phyloP scores from a whole-genome alignment of 305 asterid genomes.

The Fraxinus nigra region DNA sequence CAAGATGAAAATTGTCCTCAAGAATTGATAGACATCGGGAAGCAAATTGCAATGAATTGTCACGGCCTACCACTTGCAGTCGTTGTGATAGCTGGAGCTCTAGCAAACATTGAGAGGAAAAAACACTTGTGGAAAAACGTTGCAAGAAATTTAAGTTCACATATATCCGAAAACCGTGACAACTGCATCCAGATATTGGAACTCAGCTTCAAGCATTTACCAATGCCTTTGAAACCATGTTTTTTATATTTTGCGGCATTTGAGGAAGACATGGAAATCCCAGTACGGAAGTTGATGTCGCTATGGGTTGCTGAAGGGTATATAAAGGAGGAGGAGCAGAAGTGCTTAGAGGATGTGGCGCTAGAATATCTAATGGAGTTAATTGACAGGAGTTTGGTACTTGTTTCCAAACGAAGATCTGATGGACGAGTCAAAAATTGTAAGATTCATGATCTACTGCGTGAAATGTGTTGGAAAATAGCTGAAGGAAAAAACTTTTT shows the following conservation, averaged over 20 bases:
- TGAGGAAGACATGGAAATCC: too few relatives aligned
- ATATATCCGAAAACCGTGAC: background rate
- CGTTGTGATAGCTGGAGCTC: background rate
- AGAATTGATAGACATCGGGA: too few relatives aligned
- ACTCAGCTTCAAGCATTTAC: background rate
- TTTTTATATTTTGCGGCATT: too few relatives aligned
- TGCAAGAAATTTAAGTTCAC: background rate
- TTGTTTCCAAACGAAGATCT: background rate
- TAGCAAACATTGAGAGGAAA: background rate
- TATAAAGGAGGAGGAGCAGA: too few relatives aligned
- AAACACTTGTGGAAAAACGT: background rate
- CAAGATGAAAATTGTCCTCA: too few relatives aligned
- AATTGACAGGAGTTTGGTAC: background rate
- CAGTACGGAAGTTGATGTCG: too few relatives aligned
- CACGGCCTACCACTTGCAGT: background rate
- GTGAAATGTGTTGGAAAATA: background rate
- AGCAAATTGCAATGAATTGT: too few relatives aligned
- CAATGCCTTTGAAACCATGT: background rate
- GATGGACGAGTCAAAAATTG: background rate
- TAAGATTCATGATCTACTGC: background rate
- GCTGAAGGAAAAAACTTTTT: background rate
- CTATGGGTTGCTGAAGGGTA: too few relatives aligned
- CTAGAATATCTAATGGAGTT: background rate
- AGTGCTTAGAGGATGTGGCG: background rate
- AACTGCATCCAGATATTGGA: background rate